Evolutionary conservation across 257 asterid genomes (phyloP).

Genomic region (Solanum chilense): DNA sequence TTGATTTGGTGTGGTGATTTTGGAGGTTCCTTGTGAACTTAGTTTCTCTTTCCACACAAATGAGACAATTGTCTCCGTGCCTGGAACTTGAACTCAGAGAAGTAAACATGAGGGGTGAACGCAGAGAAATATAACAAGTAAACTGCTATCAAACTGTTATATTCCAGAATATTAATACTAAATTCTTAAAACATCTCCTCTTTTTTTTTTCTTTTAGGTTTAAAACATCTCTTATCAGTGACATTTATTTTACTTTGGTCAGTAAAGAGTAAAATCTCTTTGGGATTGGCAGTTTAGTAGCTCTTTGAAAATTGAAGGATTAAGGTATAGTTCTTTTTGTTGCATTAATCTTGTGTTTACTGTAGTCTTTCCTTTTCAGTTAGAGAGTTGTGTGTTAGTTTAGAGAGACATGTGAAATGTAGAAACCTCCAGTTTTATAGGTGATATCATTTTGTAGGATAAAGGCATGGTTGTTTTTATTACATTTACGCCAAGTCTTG

Average conservation of each 20-base stretch:
- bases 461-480: neutral
- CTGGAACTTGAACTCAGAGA: neutral
- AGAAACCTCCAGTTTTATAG: neutral
- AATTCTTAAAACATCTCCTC: neutral
- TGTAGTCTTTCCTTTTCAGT: too few relatives aligned
- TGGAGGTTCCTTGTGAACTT: neutral
- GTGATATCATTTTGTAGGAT: neutral
- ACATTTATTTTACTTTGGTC: neutral
- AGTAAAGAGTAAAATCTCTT: neutral
- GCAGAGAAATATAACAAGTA: neutral
- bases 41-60: neutral
- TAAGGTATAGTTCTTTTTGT: neutral
- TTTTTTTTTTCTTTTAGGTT: neutral
- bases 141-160: neutral
- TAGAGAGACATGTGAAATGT: neutral
- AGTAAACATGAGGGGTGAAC: neutral
- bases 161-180: neutral
- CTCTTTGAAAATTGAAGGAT: neutral
- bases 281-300: neutral
- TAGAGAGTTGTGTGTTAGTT: neutral
- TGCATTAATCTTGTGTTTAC: neutral
- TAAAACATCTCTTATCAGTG: neutral
- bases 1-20: neutral
- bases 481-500: neutral
- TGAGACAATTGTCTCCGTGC: neutral